phyloP scores from a whole-genome alignment of 768 basidiomycete genomes.

The Amanita thiersii region DNA sequence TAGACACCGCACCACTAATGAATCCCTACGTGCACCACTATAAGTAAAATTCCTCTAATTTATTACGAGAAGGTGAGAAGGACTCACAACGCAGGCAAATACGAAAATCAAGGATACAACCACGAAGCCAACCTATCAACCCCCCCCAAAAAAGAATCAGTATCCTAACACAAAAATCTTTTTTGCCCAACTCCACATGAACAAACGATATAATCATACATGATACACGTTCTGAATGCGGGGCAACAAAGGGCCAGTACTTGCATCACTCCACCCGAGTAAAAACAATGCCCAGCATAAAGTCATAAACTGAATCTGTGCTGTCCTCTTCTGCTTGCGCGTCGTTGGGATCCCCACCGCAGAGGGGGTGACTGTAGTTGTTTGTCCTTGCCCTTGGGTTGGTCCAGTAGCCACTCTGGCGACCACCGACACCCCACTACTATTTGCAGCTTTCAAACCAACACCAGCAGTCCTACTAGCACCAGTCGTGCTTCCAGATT shows the following conservation, averaged over 20 bases:
- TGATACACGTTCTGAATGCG: slow-evolving; percentile 52
- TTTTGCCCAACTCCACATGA: too few relatives aligned
- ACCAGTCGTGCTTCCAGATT: too few relatives aligned
- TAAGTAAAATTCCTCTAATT: neutral
- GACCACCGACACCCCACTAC: too few relatives aligned
- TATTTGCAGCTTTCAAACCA: too few relatives aligned
- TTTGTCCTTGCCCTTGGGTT: too few relatives aligned
- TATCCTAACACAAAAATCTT: neutral
- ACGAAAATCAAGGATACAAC: slow-evolving; percentile 57
- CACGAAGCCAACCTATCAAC: slow-evolving; percentile 34
- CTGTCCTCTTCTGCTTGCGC: slow-evolving; percentile 15
- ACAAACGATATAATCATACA: slow-evolving; percentile 34
- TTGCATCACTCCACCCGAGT: slow-evolving; percentile 74
- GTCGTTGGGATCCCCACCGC: too few relatives aligned
- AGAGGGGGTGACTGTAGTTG: neutral
- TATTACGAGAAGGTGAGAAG: slow-evolving; percentile 2
- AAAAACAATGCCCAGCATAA: slow-evolving; percentile 53
- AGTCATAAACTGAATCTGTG: slow-evolving; percentile 40
- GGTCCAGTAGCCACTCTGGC: too few relatives aligned
- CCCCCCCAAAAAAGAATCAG: neutral
- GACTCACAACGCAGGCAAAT: slow-evolving; percentile 27
- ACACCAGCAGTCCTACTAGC: too few relatives aligned
- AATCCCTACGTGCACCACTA: slow-evolving; percentile 33
- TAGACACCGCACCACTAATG: slow-evolving; percentile 27
- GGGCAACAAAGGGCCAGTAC: slow-evolving; percentile 67